These are phyloP conservation scores for Aspergillus indologenus DNA, from an alignment of 495 filamentous ascomycete genomes.

Conservation along the genomic window DNA sequence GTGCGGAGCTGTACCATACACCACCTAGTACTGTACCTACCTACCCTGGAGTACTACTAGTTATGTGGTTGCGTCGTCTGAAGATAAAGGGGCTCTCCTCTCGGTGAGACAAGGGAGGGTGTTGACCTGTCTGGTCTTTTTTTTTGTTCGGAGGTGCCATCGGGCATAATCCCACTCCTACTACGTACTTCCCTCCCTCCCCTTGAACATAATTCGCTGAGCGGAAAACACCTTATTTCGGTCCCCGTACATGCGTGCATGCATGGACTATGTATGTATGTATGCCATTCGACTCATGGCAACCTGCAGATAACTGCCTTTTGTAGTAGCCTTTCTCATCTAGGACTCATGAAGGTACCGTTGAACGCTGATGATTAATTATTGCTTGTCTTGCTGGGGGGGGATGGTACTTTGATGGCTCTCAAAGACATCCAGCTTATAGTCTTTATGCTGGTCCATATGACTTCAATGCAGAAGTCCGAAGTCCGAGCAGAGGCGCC, in stretches of 20 bases:
- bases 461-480: not conserved
- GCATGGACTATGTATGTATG: conserved; percentile 15
- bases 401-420: not conserved
- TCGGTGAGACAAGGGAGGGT: not conserved
- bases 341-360: too few relatives aligned
- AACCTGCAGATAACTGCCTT: conserved; percentile 15
- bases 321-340: not conserved
- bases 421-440: not conserved
- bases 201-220: conserved; percentile 6
- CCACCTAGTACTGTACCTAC: not conserved
- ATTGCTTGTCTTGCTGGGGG: not conserved
- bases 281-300: conserved; percentile 25
- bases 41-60: not conserved
- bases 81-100: not conserved
- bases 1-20: not conserved
- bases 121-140: not conserved
- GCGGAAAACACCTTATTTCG: conserved; percentile 10
- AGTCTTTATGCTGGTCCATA: not conserved
- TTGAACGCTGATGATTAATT: not conserved
- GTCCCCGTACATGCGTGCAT: conserved; percentile 19
- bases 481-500: not conserved
- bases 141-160: not conserved
- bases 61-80: not conserved
- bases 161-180: not conserved
- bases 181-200: not conserved